Percentiles rank a stretch among this genome's conserved stretches.
phyloP scores from a whole-genome alignment of 1,284 basidiomycete species.

The Malassezia caprae region DNA sequence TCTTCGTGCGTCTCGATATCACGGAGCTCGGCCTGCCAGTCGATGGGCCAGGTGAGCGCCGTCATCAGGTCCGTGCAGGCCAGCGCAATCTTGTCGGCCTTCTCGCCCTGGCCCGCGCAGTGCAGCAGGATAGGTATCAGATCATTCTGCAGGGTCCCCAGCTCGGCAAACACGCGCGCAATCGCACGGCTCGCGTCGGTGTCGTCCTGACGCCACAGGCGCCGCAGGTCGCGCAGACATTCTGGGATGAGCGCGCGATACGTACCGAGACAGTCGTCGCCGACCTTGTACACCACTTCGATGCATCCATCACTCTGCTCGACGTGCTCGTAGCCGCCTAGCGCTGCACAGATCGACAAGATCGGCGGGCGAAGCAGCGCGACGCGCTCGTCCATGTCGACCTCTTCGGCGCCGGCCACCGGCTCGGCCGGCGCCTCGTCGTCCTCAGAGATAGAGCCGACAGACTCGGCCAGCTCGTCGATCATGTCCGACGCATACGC shows the following conservation, averaged over 20 bases:
- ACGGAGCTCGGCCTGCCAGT: constrained; percentile 34
- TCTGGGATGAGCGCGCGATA: constrained; percentile 7
- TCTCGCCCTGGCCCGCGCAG: constrained; percentile 31
- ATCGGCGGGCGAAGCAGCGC: constrained; percentile 29
- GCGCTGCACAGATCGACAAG: constrained; percentile 35
- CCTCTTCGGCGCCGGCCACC: constrained; percentile 8
- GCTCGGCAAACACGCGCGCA: constrained; percentile 38
- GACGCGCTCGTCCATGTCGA: constrained; percentile 24
- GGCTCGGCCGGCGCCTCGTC: neutral
- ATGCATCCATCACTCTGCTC: constrained; percentile 17
- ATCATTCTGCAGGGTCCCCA: constrained; percentile 39
- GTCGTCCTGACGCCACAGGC: constrained; percentile 43
- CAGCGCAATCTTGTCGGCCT: constrained; percentile 36
- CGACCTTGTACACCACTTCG: constrained; percentile 25
- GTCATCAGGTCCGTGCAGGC: constrained; percentile 46
- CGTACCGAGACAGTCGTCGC: constrained; percentile 37
- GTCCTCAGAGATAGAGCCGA: neutral
- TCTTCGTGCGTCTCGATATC: constrained; percentile 33
- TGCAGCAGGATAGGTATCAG: constrained; percentile 45
- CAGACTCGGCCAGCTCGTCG: constrained; percentile 4
- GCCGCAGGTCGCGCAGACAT: constrained; percentile 39
- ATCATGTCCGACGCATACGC: constrained; percentile 1
- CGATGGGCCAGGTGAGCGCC: constrained; percentile 46
- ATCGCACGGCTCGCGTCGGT: constrained; percentile 37
- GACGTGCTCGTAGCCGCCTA: constrained; percentile 42